phyloP scores from a whole-genome alignment of 164 flowering plant genomes.

The Taxillus chinensis region DNA sequence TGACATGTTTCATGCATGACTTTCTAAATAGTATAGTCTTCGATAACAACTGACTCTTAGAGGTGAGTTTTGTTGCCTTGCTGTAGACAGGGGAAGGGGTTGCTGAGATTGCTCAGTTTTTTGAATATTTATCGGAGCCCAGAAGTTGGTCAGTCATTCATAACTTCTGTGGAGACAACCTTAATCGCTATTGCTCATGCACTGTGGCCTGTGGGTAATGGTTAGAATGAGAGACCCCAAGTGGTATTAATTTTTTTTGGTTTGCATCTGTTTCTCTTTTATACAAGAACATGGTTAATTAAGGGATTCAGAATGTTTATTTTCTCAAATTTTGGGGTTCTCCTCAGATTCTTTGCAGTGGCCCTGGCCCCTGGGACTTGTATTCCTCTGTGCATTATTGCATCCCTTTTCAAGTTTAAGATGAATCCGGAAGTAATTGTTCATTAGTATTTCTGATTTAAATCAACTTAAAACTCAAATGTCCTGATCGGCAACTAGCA shows the following conservation, averaged over 20 bases:
- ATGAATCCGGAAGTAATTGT: not conserved
- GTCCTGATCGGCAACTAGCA: not conserved
- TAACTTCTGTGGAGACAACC: constrained; percentile 85
- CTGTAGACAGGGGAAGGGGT: constrained; percentile 25
- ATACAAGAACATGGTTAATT: not conserved
- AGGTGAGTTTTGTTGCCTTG: constrained; percentile 2
- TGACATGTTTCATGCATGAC: too few relatives aligned
- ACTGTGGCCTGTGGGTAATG: constrained; percentile 64
- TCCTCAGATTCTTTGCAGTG: constrained; percentile 77
- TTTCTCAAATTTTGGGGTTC: not conserved
- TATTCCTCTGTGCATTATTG: constrained; percentile 69
- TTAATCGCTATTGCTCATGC: constrained; percentile 72
- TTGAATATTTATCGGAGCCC: constrained; percentile 85
- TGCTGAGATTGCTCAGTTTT: constrained; percentile 29
- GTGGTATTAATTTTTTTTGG: constrained; percentile 43
- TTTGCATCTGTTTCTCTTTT: not conserved
- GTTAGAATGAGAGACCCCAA: constrained; percentile 66
- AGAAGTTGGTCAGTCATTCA: constrained; percentile 91
- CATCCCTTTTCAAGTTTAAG: constrained; percentile 74
- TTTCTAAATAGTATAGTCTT: too few relatives aligned
- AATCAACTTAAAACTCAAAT: too few relatives aligned
- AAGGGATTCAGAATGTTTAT: not conserved
- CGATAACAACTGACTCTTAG: too few relatives aligned
- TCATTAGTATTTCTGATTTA: not conserved
- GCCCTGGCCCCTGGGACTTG: constrained; percentile 99